Conservation (phyloP, 2,329 filamentous ascomycete genomes). For the Bipolaris gigantea region DNA sequence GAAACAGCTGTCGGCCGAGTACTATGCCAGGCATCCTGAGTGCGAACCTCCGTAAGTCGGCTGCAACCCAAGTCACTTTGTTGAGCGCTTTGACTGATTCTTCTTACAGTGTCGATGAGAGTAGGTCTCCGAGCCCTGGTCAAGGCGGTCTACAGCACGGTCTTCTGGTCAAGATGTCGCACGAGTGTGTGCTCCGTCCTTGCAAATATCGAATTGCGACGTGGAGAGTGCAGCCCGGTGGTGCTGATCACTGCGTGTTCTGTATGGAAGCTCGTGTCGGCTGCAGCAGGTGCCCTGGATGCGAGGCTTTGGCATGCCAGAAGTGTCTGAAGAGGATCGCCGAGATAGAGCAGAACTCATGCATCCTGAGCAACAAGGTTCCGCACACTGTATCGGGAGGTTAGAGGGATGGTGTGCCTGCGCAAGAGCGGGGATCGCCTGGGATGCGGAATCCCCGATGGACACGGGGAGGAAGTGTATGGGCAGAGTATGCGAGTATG, state of each 20-base stretch:
- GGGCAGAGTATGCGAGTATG: background rate
- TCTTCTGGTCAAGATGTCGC: constrained; percentile 14
- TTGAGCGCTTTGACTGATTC: background rate
- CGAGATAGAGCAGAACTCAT: background rate
- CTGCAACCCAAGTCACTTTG: background rate
- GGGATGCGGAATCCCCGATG: too few relatives aligned
- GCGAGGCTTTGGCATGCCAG: constrained; percentile 19
- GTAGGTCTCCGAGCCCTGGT: background rate
- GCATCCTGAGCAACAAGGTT: background rate
- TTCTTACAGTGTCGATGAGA: background rate
- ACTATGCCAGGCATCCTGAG: constrained; percentile 9
- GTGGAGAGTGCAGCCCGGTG: constrained; percentile 7
- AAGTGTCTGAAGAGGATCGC: constrained; percentile 7
- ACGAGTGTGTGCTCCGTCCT: constrained; percentile 5
- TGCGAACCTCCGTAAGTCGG: constrained; percentile 2
- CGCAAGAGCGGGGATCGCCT: background rate
- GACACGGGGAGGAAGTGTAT: too few relatives aligned
- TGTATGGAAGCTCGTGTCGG: constrained; percentile 2
- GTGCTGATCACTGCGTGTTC: constrained; percentile 13
- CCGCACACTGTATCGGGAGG: constrained; percentile 3
- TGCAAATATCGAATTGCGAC: background rate
- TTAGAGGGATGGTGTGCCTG: background rate
- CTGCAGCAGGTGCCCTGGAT: constrained; percentile 13
- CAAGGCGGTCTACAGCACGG: constrained; percentile 7
- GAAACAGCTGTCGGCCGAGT: constrained; percentile 1